Evolutionary conservation across 1,139 yeast genomes (phyloP).

Genomic region (Nematodospora anomalae): DNA sequence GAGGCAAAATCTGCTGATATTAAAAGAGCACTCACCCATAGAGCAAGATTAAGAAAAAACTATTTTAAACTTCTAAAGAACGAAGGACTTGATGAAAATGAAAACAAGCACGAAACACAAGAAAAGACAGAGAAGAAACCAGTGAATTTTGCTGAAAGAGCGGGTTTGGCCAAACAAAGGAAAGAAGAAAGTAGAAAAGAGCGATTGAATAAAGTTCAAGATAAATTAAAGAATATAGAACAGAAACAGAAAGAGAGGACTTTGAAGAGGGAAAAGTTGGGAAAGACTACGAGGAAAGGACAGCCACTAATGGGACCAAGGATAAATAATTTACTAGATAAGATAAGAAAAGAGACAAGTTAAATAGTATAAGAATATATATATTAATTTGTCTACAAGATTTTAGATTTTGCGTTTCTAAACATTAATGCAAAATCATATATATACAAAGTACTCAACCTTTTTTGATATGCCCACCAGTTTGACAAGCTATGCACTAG

Average conservation of each 20-base stretch:
- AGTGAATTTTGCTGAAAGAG: slow-evolving; percentile 47
- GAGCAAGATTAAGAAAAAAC: slow-evolving; percentile 79
- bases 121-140: slow-evolving; percentile 16
- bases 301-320: slow-evolving; percentile 94
- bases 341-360: slow-evolving; percentile 55
- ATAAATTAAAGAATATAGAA: slow-evolving; percentile 24
- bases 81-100: slow-evolving; percentile 47
- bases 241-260: slow-evolving; percentile 32
- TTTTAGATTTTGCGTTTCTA: slow-evolving; percentile 15
- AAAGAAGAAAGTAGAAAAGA: slow-evolving; percentile 38
- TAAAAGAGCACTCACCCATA: slow-evolving; percentile 71
- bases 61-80: slow-evolving; percentile 78
- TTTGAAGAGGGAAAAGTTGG: slow-evolving; percentile 48
- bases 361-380: slow-evolving; percentile 3
- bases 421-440: slow-evolving; percentile 51
- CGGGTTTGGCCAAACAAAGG: slow-evolving; percentile 44
- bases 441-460: slow-evolving; percentile 52
- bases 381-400: slow-evolving; percentile 1
- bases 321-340: slow-evolving; percentile 73
- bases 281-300: slow-evolving; percentile 68
- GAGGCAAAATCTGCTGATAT: slow-evolving; percentile 57
- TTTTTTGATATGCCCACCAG: slow-evolving; percentile 53
- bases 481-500: slow-evolving; percentile 36
- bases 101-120: slow-evolving; percentile 7
- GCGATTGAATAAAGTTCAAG: slow-evolving; percentile 29